Evolutionary conservation across 148 eudicot genomes (phyloP).

Genomic region (Amaranthus hypochondriacus): DNA sequence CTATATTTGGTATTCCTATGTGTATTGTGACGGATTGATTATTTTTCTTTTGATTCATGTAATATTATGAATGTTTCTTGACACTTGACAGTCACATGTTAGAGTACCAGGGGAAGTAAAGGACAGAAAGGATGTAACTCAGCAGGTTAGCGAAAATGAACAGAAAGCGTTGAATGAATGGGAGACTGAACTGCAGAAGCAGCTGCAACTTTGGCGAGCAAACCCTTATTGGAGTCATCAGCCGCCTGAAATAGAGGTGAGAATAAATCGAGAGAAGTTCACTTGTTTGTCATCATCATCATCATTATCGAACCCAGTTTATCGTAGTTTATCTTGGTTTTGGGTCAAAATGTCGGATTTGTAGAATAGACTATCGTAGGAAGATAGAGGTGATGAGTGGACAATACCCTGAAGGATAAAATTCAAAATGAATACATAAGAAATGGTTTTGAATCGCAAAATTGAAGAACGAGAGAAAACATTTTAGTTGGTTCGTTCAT

Average conservation of each 20-base stretch:
- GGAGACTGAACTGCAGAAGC: slow-evolving; percentile 61
- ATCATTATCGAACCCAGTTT: too few species aligned
- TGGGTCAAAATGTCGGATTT: too few species aligned
- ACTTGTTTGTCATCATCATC: not conserved
- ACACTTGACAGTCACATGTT: slow-evolving; percentile 52
- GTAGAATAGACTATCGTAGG: too few species aligned
- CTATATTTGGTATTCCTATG: not conserved
- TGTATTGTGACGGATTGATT: too few species aligned
- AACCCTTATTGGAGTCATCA: slow-evolving; percentile 71
- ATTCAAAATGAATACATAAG: too few species aligned
- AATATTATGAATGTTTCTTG: slow-evolving; percentile 9
- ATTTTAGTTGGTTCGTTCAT: too few species aligned
- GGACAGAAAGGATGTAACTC: slow-evolving; percentile 18
- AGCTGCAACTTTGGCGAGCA: slow-evolving; percentile 75
- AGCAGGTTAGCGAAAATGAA: slow-evolving; percentile 27
- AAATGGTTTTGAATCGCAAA: too few species aligned
- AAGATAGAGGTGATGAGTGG: too few species aligned
- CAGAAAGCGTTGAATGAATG: slow-evolving; percentile 34
- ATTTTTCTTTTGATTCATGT: not conserved
- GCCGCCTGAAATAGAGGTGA: slow-evolving; percentile 65
- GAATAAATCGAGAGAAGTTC: not conserved
- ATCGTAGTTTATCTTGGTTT: too few species aligned
- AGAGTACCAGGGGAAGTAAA: slow-evolving; percentile 27
- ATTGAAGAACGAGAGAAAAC: too few species aligned
- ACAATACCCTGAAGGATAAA: too few species aligned